These are phyloP conservation scores for Sugiyamaella novakii DNA, from an alignment of 1,139 yeast genomes.

Conservation along the genomic window DNA sequence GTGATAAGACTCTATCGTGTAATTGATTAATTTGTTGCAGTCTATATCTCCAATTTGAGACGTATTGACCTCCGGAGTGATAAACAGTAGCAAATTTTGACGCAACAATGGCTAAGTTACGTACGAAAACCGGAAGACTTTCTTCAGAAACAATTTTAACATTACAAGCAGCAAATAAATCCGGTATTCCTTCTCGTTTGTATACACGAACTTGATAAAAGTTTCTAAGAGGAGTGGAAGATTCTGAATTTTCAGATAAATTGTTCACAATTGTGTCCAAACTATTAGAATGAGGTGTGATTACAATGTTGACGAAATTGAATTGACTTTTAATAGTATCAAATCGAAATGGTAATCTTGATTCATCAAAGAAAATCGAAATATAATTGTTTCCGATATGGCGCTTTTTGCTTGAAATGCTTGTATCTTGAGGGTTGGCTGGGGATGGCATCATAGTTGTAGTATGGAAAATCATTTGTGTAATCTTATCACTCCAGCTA, in stretches of 20 bases:
- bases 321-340: slow-evolving; percentile 76
- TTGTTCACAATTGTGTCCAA: slow-evolving; percentile 23
- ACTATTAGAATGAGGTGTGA: slow-evolving; percentile 59
- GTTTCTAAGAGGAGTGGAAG: slow-evolving; percentile 24
- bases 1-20: slow-evolving; percentile 47
- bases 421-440: slow-evolving; percentile 47
- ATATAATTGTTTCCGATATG: slow-evolving; percentile 88
- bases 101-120: slow-evolving; percentile 68
- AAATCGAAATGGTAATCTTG: slow-evolving; percentile 66
- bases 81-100: slow-evolving; percentile 67
- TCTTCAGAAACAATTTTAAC: slow-evolving; percentile 66
- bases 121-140: slow-evolving; percentile 61
- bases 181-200: slow-evolving; percentile 72
- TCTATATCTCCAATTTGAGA: slow-evolving; percentile 68
- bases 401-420: slow-evolving; percentile 64
- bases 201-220: slow-evolving; percentile 64
- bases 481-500: slow-evolving; percentile 70
- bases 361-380: slow-evolving; percentile 77
- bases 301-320: slow-evolving; percentile 77
- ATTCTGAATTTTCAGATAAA: not conserved
- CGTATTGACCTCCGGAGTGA: slow-evolving; percentile 56
- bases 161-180: slow-evolving; percentile 73
- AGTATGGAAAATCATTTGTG: slow-evolving; percentile 75
- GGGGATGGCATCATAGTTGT: slow-evolving; percentile 75
- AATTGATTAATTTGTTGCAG: slow-evolving; percentile 58